These are phyloP conservation scores for Globisporangium lucens DNA, from an alignment of 352 stramenopile species.

Conservation along the genomic window DNA sequence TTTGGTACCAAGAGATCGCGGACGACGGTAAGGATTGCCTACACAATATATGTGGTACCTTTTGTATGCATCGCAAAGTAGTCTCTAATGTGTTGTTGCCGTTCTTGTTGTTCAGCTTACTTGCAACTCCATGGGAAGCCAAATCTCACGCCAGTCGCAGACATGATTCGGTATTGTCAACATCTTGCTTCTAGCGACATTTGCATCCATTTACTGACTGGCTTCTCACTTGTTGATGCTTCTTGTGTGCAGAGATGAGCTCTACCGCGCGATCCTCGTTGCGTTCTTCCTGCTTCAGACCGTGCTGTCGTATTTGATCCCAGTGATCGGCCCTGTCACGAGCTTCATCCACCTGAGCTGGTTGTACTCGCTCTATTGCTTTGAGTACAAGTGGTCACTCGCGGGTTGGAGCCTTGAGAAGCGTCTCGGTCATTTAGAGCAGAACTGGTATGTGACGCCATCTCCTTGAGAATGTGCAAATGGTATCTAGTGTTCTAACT, in stretches of 20 bases:
- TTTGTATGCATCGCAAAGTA: neutral
- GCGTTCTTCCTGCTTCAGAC: constrained; percentile 85
- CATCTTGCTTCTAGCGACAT: neutral
- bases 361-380: constrained; percentile 90
- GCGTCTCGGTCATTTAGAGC: constrained; percentile 69
- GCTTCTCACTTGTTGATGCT: neutral
- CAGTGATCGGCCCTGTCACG: constrained; percentile 60
- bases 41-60: neutral
- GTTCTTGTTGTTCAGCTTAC: constrained; percentile 41
- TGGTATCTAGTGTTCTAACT: neutral
- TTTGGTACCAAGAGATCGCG: constrained; percentile 90
- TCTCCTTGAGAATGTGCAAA: neutral
- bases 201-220: neutral
- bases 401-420: constrained; percentile 85
- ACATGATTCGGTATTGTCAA: constrained; percentile 82
- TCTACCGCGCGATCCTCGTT: constrained; percentile 85
- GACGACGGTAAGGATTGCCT: constrained; percentile 60
- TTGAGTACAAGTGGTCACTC: constrained; percentile 90
- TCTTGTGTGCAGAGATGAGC: constrained; percentile 50
- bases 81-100: neutral
- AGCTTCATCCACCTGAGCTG: constrained; percentile 87
- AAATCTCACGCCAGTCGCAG: constrained; percentile 62
- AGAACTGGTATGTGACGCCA: constrained; percentile 57
- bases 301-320: constrained; percentile 79
- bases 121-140: constrained; percentile 80